Base-by-base conservation (phyloP, 2,329 filamentous ascomycete species). In the Exophiala bonariae region DNA sequence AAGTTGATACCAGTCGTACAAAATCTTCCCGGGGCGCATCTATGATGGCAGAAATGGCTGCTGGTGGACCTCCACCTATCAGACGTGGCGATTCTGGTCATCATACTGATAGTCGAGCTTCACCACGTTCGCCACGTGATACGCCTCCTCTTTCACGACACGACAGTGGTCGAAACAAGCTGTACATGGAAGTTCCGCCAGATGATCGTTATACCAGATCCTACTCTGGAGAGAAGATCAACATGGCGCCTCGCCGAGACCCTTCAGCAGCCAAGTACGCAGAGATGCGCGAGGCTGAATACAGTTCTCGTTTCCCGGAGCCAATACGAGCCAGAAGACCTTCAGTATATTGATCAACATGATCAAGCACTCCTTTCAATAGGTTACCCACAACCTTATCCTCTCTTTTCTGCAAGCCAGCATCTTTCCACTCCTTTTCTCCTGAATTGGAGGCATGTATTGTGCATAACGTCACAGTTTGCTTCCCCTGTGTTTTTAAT, bases 131-230 rank as follows among this genome's bases (percentile, higher is more conserved):
- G n/a, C 45, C 47, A 9, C 50, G 44, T n/a, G 48, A 56, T 17
- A 45, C 50, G 16, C 50, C 49, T 14, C 40, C 46, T 8, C 44
- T 52, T 9, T 49, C 50, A 18, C 53, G 50, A 30, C 44, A 51
- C 37, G 53, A 56, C 35, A 56, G 52, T 37, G 47, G 44, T 17
- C 54, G 54, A 4, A 48, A 56, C 2, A 54, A 54, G 31, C 34
- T 51, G 16, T 54, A 45, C 35, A 42, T 19, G 2, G 54, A 56
- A 34, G 38, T 49, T n/a, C 40, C 52, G 4, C 42, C 49, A n/a
- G 52, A 55, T n/a, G 52, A 55, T 7, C 50, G 46, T 30, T 47
- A 55, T 14, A 37, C 34, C 31, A 45, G 52, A 40, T 45, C 45
- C 22, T 50, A 50, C 33, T 32, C 52, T 8, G 41, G 30, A 7